Conservation (phyloP, 257 asterid species). For the Asclepias syriaca region DNA sequence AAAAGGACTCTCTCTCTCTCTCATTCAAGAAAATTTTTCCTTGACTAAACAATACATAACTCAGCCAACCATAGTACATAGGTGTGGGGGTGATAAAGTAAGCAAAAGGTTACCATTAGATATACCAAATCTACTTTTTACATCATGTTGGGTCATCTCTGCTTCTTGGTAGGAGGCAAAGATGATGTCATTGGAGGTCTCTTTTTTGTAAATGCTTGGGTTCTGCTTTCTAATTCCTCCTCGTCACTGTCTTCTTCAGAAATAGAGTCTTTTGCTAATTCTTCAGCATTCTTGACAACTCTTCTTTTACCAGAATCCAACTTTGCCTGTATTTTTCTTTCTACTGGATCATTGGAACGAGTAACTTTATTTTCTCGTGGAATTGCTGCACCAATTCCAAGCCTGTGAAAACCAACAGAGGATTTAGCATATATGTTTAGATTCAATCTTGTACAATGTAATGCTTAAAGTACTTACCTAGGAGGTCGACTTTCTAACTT, state of each 20-base stretch:
- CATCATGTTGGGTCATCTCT: constrained; percentile 18
- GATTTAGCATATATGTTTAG: background rate
- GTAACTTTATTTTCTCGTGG: constrained; percentile 42
- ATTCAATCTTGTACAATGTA: background rate
- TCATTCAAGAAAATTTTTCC: no score
- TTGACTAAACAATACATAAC: no score
- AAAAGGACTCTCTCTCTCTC: background rate
- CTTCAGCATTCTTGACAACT: constrained; percentile 32
- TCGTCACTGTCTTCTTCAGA: constrained; percentile 58
- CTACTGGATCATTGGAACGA: constrained; percentile 48
- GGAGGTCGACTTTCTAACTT: constrained; percentile 68
- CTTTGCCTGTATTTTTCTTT: constrained; percentile 55
- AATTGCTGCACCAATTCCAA: constrained; percentile 82
- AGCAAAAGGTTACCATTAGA: background rate
- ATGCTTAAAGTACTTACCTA: constrained; percentile 40
- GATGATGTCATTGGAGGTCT: constrained; percentile 34
- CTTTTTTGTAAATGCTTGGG: constrained; percentile 58
- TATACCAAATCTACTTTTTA: background rate
- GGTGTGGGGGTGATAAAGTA: background rate
- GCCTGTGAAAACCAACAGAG: constrained; percentile 36
- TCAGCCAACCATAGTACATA: background rate
- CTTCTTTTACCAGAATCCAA: constrained; percentile 45
- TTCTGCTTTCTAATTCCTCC: constrained; percentile 69
- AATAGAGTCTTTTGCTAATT: constrained; percentile 29
- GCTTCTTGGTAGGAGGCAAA: constrained; percentile 35